Conservation (phyloP, 1,284 basidiomycete genomes). For the Vanrija sp. region DNA sequence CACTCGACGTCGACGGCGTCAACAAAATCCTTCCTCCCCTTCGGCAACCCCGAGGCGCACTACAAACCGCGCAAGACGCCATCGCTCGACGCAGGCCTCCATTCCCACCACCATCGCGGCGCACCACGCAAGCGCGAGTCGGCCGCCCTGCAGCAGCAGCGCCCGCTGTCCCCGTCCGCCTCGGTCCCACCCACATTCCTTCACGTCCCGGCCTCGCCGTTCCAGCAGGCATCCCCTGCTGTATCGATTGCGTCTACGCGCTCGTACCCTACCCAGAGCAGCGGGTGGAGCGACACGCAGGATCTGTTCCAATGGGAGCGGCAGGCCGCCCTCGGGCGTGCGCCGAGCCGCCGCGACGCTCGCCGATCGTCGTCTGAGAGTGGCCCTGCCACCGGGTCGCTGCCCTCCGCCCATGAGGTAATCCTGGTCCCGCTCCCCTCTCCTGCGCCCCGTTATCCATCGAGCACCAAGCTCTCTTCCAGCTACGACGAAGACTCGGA, state of each 20-base stretch:
- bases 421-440: neutral
- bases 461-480: neutral
- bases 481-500: slow-evolving; percentile 6
- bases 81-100: neutral
- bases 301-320: neutral
- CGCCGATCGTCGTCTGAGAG: neutral
- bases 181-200: too few species aligned
- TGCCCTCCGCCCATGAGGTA: neutral
- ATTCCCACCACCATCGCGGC: neutral
- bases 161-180: too few species aligned
- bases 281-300: too few species aligned
- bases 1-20: neutral
- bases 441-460: neutral
- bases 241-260: too few species aligned
- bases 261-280: too few species aligned
- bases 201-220: too few species aligned
- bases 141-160: too few species aligned
- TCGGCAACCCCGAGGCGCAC: neutral
- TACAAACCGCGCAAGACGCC: slow-evolving; percentile 1
- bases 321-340: neutral
- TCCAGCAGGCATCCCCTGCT: too few species aligned
- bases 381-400: neutral
- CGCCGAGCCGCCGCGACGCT: neutral
- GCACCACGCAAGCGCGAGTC: neutral
- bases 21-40: slow-evolving; percentile 1